Conservation (phyloP, 2,329 filamentous ascomycete genomes). For the Fusarium chaquense region DNA sequence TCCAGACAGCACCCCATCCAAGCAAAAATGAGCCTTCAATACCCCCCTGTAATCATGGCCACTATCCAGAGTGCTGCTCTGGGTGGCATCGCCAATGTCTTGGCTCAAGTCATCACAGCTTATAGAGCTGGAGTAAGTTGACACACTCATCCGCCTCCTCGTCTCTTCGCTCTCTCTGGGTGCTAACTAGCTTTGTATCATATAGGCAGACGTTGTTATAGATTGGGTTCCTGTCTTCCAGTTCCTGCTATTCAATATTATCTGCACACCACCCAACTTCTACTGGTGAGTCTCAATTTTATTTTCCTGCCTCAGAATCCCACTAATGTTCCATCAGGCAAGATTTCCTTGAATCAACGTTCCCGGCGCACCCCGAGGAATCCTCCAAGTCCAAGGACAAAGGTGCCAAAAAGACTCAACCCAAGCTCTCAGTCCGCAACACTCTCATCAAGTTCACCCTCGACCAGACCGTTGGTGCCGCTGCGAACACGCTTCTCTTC, state of each 20-base stretch:
- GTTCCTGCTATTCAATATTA: constrained; percentile 78
- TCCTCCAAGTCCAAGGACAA: constrained; percentile 56
- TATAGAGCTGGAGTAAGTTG: constrained; percentile 68
- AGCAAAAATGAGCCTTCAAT: constrained; percentile 47
- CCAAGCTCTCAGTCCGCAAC: constrained; percentile 70
- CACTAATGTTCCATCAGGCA: constrained; percentile 65
- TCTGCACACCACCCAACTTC: constrained; percentile 86
- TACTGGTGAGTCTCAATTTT: constrained; percentile 70
- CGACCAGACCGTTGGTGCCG: constrained; percentile 76
- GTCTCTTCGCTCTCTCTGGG: background rate
- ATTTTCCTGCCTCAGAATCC: constrained; percentile 21
- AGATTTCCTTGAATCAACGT: constrained; percentile 78
- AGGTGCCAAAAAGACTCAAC: constrained; percentile 40
- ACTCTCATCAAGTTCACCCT: constrained; percentile 75
- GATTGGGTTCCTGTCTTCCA: constrained; percentile 78
- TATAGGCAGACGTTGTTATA: constrained; percentile 69
- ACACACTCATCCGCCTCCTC: background rate
- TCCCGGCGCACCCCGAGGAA: constrained; percentile 71
- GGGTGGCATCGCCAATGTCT: constrained; percentile 75
- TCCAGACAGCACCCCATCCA: background rate
- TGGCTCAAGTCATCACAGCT: constrained; percentile 77
- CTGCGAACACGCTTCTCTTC: constrained; percentile 74
- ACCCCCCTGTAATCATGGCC: constrained; percentile 66
- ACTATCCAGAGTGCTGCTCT: constrained; percentile 75
- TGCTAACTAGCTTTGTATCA: background rate